Evolutionary conservation across 2,329 filamentous ascomycete genomes (phyloP).

Genomic region (Emmonsia crescens): DNA sequence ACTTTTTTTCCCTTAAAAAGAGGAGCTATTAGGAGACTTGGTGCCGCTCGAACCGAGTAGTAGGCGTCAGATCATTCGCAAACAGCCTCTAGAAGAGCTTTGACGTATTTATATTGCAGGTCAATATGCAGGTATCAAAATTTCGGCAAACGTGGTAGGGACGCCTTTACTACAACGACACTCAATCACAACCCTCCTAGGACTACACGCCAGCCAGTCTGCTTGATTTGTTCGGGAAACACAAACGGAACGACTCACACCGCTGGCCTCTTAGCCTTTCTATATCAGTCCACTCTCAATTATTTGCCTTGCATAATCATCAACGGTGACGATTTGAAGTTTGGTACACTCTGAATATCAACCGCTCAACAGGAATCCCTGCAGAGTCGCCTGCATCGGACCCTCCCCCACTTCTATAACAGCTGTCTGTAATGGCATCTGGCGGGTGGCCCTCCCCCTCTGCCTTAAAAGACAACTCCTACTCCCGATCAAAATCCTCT

Average conservation of each 20-base stretch:
- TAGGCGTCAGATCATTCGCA: constrained; percentile 13
- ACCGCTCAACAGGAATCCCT: neutral
- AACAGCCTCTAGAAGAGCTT: constrained; percentile 33
- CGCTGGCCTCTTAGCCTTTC: neutral
- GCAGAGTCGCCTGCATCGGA: neutral
- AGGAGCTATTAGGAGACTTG: neutral
- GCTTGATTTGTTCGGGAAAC: neutral
- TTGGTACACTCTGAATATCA: neutral
- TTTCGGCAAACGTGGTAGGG: constrained; percentile 28
- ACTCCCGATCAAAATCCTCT: constrained; percentile 28
- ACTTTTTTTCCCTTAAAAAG: neutral
- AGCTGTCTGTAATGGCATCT: constrained; percentile 27
- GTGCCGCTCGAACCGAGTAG: neutral
- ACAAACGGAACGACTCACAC: neutral
- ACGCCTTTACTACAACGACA: constrained; percentile 25
- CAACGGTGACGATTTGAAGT: neutral
- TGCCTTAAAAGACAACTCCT: constrained; percentile 27
- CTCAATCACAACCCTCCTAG: constrained; percentile 1
- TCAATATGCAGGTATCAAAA: constrained; percentile 37
- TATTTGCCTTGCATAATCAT: neutral
- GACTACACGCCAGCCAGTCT: neutral
- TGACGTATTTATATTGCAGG: constrained; percentile 25
- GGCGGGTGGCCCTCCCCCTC: constrained; percentile 20
- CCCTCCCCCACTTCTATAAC: neutral
- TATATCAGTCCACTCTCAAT: neutral